These are phyloP conservation scores for Melianthus villosus DNA, from an alignment of 441 rosid genomes.

Conservation along the genomic window DNA sequence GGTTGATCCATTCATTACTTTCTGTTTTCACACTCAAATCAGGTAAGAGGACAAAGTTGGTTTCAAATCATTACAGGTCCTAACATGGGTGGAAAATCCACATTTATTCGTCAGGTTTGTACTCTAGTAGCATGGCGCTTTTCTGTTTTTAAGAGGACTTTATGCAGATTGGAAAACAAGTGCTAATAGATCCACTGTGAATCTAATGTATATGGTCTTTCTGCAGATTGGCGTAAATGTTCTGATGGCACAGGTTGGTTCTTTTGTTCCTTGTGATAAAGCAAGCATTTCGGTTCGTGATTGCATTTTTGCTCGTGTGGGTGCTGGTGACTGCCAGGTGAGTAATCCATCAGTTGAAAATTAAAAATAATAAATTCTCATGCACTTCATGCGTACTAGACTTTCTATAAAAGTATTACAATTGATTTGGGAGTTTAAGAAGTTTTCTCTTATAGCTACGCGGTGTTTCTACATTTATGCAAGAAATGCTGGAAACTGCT, in stretches of 20 bases:
- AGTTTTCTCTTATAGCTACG: constrained; percentile 34
- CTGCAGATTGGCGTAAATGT: constrained; percentile 78
- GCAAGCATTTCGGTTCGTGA: constrained; percentile 85
- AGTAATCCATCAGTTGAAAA: too few species aligned
- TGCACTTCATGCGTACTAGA: too few species aligned
- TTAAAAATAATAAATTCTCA: too few species aligned
- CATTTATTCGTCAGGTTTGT: constrained; percentile 84
- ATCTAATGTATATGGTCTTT: constrained; percentile 2
- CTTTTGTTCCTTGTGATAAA: constrained; percentile 85
- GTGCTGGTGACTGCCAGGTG: constrained; percentile 99
- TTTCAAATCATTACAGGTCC: constrained; percentile 97
- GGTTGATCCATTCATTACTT: too few species aligned
- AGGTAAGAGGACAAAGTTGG: constrained; percentile 89
- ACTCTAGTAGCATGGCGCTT: too few species aligned
- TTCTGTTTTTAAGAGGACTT: too few species aligned
- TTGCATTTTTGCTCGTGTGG: constrained; percentile 96
- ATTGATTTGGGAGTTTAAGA: constrained; percentile 5
- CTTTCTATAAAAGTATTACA: too few species aligned
- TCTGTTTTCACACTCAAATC: constrained; percentile 16
- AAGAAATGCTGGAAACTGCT: constrained; percentile 97
- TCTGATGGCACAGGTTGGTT: constrained; percentile 98
- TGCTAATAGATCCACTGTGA: too few species aligned
- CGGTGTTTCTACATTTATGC: constrained; percentile 90
- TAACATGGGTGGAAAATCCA: constrained; percentile 99
- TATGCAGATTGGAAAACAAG: too few species aligned